A percentile compares a stretch with the other conserved stretches of the same genome.
Conservation (phyloP, 2,329 filamentous ascomycete species). For the Aspergillus ochraceus region DNA sequence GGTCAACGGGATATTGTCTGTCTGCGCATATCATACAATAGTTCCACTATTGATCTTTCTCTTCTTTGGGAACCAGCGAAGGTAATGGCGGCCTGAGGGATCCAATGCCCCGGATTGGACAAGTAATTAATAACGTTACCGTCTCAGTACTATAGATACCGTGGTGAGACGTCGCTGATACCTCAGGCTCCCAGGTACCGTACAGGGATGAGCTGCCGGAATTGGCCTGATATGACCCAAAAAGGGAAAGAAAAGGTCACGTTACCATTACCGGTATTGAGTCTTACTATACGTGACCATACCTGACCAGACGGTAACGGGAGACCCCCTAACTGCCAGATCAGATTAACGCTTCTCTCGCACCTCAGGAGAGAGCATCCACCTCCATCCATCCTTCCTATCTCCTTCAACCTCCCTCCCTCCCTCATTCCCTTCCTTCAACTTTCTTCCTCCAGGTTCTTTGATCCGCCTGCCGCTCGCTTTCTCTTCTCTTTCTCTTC, state of each 20-base stretch:
- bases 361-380: conserved; percentile 25
- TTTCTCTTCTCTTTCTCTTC: conserved; percentile 21
- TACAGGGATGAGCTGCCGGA: too few relatives aligned
- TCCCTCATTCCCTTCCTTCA: conserved; percentile 9
- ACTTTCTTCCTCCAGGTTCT: conserved; percentile 10
- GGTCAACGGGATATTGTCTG: background rate
- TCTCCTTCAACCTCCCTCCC: conserved; percentile 3
- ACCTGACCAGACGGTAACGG: background rate
- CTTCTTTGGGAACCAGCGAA: conserved; percentile 1
- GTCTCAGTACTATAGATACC: conserved; percentile 3
- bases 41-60: background rate
- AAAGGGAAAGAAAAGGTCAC: too few relatives aligned
- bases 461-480: conserved; percentile 18
- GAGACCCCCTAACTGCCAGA: conserved; percentile 5
- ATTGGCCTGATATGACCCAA: too few relatives aligned
- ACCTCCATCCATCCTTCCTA: conserved; percentile 4
- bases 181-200: too few relatives aligned
- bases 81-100: conserved; percentile 10
- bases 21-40: background rate
- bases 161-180: too few relatives aligned
- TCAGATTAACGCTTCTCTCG: conserved; percentile 6
- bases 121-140: conserved; percentile 7
- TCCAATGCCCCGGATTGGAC: conserved; percentile 11
- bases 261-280: too few relatives aligned
- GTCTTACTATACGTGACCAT: too few relatives aligned